These are phyloP conservation scores for Podila epicladia DNA, from an alignment of 192 early-diverging fungal genomes.

Conservation along the genomic window DNA sequence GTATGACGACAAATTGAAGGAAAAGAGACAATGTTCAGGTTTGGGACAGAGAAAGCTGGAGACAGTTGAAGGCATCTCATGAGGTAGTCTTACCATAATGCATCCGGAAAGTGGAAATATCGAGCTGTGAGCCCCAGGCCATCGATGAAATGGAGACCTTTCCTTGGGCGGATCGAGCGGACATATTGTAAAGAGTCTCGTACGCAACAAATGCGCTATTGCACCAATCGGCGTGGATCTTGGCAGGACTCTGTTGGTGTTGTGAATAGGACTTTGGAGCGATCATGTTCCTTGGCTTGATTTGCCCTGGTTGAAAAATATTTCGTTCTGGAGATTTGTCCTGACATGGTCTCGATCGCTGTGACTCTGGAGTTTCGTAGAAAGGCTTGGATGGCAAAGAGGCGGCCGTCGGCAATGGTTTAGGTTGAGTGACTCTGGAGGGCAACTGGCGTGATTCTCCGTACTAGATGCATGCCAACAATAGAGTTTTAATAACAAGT, in stretches of 20 bases:
- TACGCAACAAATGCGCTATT: constrained; percentile 23
- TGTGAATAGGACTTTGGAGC: too few species aligned
- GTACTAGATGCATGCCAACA: too few species aligned
- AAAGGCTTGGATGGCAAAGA: too few species aligned
- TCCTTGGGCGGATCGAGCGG: constrained; percentile 2
- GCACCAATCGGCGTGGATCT: constrained; percentile 8
- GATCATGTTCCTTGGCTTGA: constrained; percentile 4
- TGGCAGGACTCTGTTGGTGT: too few species aligned
- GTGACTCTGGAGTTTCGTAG: too few species aligned
- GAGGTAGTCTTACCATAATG: constrained; percentile 28
- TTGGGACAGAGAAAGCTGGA: neutral
- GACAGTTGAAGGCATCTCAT: neutral
- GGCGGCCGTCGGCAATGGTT: too few species aligned
- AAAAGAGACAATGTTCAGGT: neutral
- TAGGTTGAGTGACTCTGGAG: too few species aligned
- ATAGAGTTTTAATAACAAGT: too few species aligned
- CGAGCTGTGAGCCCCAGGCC: constrained; percentile 33
- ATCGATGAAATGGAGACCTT: constrained; percentile 14
- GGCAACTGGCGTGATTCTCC: too few species aligned
- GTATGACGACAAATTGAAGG: neutral
- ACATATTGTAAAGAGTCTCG: constrained; percentile 32
- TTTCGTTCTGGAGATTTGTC: too few species aligned
- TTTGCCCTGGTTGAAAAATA: neutral
- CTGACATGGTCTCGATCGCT: too few species aligned
- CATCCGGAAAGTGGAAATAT: constrained; percentile 33